A percentile compares a stretch with the other conserved stretches of the same genome.
Evolutionary conservation across 768 basidiomycete species (phyloP).

Genomic region (Kwoniella sp.): DNA sequence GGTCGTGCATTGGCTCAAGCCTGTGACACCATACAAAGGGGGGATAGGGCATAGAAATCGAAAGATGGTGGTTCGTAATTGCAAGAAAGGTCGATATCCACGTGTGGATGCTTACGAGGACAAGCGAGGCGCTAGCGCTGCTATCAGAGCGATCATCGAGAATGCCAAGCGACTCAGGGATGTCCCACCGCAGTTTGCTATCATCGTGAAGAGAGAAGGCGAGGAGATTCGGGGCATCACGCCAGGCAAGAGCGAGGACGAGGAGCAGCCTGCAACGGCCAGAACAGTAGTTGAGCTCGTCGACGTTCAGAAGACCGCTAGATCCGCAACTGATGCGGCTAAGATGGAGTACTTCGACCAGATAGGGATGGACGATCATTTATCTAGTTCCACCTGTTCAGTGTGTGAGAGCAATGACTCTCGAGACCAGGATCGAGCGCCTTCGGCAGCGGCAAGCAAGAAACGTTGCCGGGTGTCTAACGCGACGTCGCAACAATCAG

Average conservation of each 20-base stretch:
- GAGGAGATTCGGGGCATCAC: background rate
- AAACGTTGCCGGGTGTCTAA: no score
- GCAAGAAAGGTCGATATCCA: constrained; percentile 26
- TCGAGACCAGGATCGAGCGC: no score
- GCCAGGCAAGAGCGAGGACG: background rate
- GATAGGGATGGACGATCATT: background rate
- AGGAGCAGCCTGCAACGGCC: background rate
- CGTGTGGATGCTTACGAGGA: constrained; percentile 27
- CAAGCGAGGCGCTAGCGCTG: constrained; percentile 33
- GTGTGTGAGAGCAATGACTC: background rate
- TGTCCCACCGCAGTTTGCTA: background rate
- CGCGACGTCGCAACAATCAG: no score
- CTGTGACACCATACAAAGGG: background rate
- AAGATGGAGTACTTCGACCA: constrained; percentile 10
- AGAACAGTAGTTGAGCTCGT: constrained; percentile 7
- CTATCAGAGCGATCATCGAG: constrained; percentile 37
- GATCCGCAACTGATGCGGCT: constrained; percentile 13
- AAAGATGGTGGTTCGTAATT: constrained; percentile 21
- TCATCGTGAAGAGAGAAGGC: background rate
- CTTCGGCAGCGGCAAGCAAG: no score
- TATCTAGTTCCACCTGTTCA: background rate
- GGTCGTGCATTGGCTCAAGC: background rate
- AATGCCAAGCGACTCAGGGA: constrained; percentile 22
- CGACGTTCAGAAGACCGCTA: constrained; percentile 14
- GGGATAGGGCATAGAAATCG: background rate